Conservation (phyloP, 139 green algal species). For the Coccomyxa sp. region DNA sequence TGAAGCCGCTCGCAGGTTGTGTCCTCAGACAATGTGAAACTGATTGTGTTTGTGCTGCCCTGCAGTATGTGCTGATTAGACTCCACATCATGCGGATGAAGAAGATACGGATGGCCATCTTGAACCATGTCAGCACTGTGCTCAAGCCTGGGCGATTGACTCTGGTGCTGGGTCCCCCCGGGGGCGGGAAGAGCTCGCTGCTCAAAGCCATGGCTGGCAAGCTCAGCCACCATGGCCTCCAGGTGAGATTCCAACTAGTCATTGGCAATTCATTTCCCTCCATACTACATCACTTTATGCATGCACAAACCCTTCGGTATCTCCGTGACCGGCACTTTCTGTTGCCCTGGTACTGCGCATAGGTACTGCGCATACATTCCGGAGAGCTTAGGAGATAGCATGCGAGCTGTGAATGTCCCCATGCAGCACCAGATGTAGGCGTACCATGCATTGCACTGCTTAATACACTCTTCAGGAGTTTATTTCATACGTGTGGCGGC, state of each 20-base stretch:
- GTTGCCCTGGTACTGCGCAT: background rate
- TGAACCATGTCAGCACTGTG: slow-evolving; percentile 22
- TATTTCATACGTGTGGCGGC: no score
- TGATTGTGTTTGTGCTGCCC: background rate
- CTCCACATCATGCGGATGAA: slow-evolving; percentile 2
- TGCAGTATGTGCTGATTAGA: slow-evolving; percentile 11
- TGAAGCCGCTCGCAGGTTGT: background rate
- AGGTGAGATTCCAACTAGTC: background rate
- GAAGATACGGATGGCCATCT: slow-evolving; percentile 19
- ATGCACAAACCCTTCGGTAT: background rate
- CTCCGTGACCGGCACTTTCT: no score
- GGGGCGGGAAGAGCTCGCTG: slow-evolving; percentile 22
- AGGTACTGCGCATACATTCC: background rate
- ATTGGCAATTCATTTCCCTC: background rate
- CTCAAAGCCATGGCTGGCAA: slow-evolving; percentile 25
- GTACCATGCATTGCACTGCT: no score
- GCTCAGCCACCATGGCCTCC: slow-evolving; percentile 8
- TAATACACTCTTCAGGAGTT: no score
- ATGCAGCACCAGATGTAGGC: no score
- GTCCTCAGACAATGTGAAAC: no score
- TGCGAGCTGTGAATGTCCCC: no score
- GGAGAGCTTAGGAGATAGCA: no score
- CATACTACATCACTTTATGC: background rate
- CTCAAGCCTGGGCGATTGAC: slow-evolving; percentile 19
- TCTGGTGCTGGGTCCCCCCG: slow-evolving; percentile 24